phyloP scores from a whole-genome alignment of 306 rosid species.

The Sesbania bispinosa region DNA sequence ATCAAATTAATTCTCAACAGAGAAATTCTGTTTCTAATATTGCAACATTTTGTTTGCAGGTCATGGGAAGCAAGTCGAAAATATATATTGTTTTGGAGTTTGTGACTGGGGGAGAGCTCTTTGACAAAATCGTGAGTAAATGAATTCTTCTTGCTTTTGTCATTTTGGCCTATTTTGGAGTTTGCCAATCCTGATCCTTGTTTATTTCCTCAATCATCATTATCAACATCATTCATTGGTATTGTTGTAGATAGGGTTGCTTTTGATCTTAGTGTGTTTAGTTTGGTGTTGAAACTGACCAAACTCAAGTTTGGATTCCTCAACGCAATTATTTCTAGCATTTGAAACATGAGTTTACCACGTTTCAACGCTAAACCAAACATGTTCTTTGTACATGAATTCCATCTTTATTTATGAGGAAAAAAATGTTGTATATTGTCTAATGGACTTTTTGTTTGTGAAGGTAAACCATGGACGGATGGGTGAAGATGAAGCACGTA shows the following conservation, averaged over 20 bases:
- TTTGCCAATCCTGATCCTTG: neutral
- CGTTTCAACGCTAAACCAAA: no score
- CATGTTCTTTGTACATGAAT: no score
- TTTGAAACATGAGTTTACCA: no score
- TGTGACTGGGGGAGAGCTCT: constrained; percentile 97
- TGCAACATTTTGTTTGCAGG: constrained; percentile 46
- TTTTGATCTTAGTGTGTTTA: constrained; percentile 22
- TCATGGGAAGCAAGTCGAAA: constrained; percentile 94
- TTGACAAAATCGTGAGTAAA: constrained; percentile 92
- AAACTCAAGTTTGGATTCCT: no score
- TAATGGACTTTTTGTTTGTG: constrained; percentile 19
- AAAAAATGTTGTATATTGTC: constrained; percentile 8
- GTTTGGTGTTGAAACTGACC: no score
- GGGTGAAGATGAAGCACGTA: constrained; percentile 85
- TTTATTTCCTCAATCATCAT: neutral
- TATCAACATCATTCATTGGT: neutral
- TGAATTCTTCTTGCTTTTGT: neutral
- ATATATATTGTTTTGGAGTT: constrained; percentile 92
- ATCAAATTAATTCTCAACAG: neutral
- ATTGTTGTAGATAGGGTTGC: neutral
- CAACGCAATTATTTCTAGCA: no score
- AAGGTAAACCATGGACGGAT: constrained; percentile 96
- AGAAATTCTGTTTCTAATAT: neutral
- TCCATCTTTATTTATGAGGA: neutral
- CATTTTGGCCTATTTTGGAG: neutral